Base-by-base conservation (phyloP, 2,329 filamentous ascomycete species). In the Bipolaris victoriae region DNA sequence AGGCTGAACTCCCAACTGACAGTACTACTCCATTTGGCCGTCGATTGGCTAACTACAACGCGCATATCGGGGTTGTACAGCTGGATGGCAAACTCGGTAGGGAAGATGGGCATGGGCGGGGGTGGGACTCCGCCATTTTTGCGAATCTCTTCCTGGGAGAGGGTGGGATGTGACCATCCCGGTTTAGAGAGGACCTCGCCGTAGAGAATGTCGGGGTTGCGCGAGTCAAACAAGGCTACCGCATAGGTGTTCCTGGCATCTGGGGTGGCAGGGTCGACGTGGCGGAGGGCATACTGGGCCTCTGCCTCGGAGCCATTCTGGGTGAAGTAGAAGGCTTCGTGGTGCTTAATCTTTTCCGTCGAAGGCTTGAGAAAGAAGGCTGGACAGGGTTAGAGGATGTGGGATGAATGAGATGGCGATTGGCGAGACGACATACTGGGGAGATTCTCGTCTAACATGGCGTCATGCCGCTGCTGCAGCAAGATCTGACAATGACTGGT, bases 31-130 rank as follows among this genome's bases (percentile, higher is more conserved):
- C 92, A 96, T 59, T 88, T 88, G 33, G 90, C 89, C 39, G 88
- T 84, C 65, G 90, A 86, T 68, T 88, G 85, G 66, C 84, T 87
- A 35, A 98, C 84, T 0, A 82, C 68, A 18, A 98, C 81, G 66
- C 90, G 84, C 76, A 95, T 92, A 74, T 98, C 94, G 0, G 95
- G 95, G 73, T 97, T 95, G 82, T 97, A 98, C 3, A 99, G 87
- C 68, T 94, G 89, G 37, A 98, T 84, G n/a, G 84, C 83, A 75
- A 98, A 97, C 51, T 86, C 82, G 55, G 88, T 88, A 0, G 94
- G 93, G 26, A 91, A 84, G 33, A 91, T 82, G 9, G 93, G 90
- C 58, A 89, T 84, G 0, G 89, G 88, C 15, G 84, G 85, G 20
- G 84, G 88, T 3, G 84, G 80, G 1, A 86, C 79, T 15, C 88